Conservation (phyloP, 768 basidiomycete genomes). For the Kwoniella sp. region DNA sequence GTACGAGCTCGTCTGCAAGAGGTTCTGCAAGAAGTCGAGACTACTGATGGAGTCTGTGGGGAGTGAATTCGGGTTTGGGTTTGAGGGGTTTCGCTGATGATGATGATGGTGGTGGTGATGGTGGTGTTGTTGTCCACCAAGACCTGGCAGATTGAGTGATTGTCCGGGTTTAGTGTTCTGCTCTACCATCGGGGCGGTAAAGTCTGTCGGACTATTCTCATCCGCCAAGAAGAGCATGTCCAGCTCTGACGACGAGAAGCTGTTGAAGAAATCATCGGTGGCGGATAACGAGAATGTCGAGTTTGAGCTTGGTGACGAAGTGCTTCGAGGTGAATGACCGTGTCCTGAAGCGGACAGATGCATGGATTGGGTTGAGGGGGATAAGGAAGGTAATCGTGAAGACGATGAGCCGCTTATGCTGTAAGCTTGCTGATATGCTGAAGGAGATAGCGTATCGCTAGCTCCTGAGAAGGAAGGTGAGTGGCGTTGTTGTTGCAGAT, state of each 20-base stretch:
- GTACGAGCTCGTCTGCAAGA: conserved; percentile 6
- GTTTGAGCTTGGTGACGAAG: conserved; percentile 37
- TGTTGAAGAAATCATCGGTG: conserved; percentile 37
- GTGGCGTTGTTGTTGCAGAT: conserved; percentile 2
- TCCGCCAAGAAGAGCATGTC: conserved; percentile 31
- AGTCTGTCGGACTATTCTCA: conserved; percentile 1
- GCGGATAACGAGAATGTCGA: conserved; percentile 28
- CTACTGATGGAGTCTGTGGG: background rate
- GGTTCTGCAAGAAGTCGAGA: conserved; percentile 22
- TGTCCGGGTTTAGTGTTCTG: conserved; percentile 6
- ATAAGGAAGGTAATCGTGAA: conserved; percentile 35
- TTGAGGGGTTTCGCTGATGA: conserved; percentile 6
- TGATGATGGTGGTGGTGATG: too few relatives aligned
- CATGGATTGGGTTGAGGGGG: conserved; percentile 26
- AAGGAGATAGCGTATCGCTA: conserved; percentile 11
- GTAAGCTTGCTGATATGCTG: conserved; percentile 8
- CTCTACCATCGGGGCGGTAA: background rate
- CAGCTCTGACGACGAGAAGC: conserved; percentile 33
- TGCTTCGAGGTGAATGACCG: conserved; percentile 35
- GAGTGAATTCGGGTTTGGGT: conserved; percentile 12
- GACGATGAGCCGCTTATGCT: conserved; percentile 15
- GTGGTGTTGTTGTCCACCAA: conserved; percentile 1
- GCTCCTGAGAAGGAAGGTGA: background rate
- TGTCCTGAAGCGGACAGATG: conserved; percentile 11
- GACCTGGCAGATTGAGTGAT: conserved; percentile 17